A percentile compares a stretch with the other conserved stretches of the same genome.
Evolutionary conservation across 441 rosid species (phyloP).

Genomic region (Populus hybrid): DNA sequence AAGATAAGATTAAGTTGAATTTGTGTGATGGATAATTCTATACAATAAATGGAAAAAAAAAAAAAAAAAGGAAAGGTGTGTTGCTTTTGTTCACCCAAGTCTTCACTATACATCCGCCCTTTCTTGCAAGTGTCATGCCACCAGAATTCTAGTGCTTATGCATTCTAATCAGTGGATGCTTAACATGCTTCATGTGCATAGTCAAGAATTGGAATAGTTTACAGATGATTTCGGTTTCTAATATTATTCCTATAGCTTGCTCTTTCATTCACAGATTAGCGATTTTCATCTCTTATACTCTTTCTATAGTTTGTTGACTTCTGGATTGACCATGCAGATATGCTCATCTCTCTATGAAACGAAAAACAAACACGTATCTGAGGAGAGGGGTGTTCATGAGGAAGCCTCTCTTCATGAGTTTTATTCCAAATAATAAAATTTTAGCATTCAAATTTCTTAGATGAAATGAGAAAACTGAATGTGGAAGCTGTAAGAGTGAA

Average conservation of each 20-base stretch:
- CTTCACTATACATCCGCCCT: too few species aligned
- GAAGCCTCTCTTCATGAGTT: slow-evolving; percentile 62
- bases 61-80: too few species aligned
- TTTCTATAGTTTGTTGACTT: slow-evolving; percentile 9
- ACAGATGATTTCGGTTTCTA: background rate
- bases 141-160: background rate
- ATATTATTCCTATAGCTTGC: background rate
- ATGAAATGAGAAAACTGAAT: too few species aligned
- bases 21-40: too few species aligned
- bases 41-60: too few species aligned
- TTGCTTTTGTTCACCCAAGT: too few species aligned
- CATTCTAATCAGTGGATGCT: background rate
- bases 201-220: background rate
- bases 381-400: slow-evolving; percentile 32
- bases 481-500: too few species aligned
- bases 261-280: background rate
- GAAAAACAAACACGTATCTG: slow-evolving; percentile 68
- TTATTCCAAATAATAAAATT: slow-evolving; percentile 66
- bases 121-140: background rate
- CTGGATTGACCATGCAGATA: slow-evolving; percentile 46
- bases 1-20: too few species aligned
- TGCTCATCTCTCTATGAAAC: slow-evolving; percentile 87
- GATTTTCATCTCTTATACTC: background rate
- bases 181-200: background rate
- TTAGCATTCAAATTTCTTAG: too few species aligned